Evolutionary conservation across 1,139 yeast genomes (phyloP), one percentile per base, ranked within the genome.

Genomic region (Wickerhamiella pararugosa): DNA sequence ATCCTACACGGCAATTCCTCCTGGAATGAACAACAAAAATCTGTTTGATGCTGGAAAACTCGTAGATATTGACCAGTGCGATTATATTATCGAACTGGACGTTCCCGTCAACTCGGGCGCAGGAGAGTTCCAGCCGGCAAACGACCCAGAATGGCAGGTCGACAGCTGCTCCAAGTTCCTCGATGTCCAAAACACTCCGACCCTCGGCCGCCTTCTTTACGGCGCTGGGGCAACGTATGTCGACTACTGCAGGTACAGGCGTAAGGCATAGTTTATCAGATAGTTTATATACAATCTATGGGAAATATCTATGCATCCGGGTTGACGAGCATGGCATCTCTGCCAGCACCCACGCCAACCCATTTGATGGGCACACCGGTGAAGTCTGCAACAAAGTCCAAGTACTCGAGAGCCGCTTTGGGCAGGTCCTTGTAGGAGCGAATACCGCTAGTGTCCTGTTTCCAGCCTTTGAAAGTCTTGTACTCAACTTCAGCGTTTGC

Each of bases 271-370:
- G 32, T 15, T 27, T 8, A 27, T 28, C n/a, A 29, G 8, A 29
- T 6, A 25, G 6, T 25, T 11, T 10, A 29, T 21, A 15, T 32
- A 10, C 34, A 32, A 34, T 34, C 26, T 8, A 29, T 7, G n/a
- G 4, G n/a, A n/a, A 29, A 29, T 8, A 4, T 8, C 30, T 8
- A 29, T 4, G 21, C 21, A 15, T 30, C 8, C 21, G 32, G 10
- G 41, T 43, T 41, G 15, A 49, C 37, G 29, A 60, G 53, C 66
- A 62, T 62, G 36, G 61, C 57, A 40, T 64, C 94, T 68, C 98
- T 82, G 42, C 86, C 94, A 49, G 98, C 97, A 49, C 99, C 99
- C 46, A 94, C 92, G 60, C 99, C 99, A 50, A 90, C 90, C 96
- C 97, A 90, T 63, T 80, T 82, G 51, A 90, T 71, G 46, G 94